phyloP scores from a whole-genome alignment of 768 basidiomycete genomes.

The Trametopsis cervina region DNA sequence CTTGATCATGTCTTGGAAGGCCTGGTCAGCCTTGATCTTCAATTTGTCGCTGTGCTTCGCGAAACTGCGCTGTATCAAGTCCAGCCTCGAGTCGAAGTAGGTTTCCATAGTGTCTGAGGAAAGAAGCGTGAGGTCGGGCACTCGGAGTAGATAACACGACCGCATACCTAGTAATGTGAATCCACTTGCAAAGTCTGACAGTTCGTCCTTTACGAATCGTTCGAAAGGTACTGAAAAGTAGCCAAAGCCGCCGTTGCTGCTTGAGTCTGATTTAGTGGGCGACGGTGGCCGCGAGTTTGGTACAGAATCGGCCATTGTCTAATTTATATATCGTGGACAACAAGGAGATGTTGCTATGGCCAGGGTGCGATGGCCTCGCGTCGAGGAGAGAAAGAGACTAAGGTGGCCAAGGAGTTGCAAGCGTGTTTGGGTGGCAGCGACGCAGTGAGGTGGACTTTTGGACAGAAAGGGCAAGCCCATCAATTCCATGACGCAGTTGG shows the following conservation, averaged over 20 bases:
- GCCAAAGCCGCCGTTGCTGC: conserved; percentile 26
- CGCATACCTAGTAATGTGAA: conserved; percentile 77
- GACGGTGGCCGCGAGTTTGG: conserved; percentile 28
- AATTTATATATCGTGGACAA: neutral
- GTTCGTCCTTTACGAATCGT: conserved; percentile 67
- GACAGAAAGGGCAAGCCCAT: no score
- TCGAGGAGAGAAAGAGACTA: neutral
- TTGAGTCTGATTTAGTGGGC: conserved; percentile 15
- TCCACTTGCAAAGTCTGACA: conserved; percentile 70
- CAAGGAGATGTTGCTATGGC: neutral
- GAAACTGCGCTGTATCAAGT: conserved; percentile 74
- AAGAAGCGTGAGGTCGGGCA: neutral
- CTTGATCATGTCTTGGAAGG: conserved; percentile 48
- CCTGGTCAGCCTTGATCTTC: conserved; percentile 76
- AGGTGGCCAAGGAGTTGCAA: neutral
- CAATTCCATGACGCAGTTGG: no score
- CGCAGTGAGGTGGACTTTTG: no score
- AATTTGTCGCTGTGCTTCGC: conserved; percentile 83
- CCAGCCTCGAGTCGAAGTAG: conserved; percentile 87
- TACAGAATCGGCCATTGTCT: conserved; percentile 14
- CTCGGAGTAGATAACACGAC: neutral
- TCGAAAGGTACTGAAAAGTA: conserved; percentile 70
- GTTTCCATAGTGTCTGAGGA: conserved; percentile 85
- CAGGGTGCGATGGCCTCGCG: neutral
- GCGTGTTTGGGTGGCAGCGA: neutral